A percentile compares a stretch with the other conserved stretches of the same genome.
These are phyloP conservation scores for Tuber brumale DNA, from an alignment of 495 filamentous ascomycete species.

Conservation along the genomic window DNA sequence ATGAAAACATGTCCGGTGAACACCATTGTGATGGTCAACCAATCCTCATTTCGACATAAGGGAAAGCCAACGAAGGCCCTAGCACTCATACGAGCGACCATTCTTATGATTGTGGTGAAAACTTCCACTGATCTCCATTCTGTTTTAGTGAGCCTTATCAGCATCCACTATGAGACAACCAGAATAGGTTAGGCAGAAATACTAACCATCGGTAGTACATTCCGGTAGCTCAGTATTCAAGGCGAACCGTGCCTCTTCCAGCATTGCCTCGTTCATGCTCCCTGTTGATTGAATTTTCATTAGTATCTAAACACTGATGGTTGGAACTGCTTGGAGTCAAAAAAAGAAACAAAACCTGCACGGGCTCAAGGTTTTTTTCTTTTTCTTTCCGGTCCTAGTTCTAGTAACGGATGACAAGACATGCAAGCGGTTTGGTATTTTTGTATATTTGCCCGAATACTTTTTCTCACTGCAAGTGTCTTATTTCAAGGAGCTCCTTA, in stretches of 20 bases:
- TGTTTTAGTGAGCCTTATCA: not conserved
- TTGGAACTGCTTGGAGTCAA: not conserved
- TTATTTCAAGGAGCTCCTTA: not conserved
- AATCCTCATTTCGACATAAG: constrained; percentile 52
- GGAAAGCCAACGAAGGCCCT: constrained; percentile 54
- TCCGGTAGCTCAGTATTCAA: constrained; percentile 15
- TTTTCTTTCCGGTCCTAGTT: not conserved
- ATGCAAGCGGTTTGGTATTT: not conserved
- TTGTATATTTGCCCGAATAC: not conserved
- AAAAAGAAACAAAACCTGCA: not conserved
- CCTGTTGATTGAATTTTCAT: constrained; percentile 12
- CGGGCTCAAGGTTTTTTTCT: not conserved
- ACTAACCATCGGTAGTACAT: constrained; percentile 9
- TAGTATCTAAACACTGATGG: not conserved
- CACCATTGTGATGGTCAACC: constrained; percentile 53
- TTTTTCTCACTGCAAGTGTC: not conserved
- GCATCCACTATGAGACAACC: not conserved
- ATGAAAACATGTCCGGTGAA: constrained; percentile 53
- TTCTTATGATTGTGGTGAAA: constrained; percentile 45
- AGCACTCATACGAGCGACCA: constrained; percentile 55
- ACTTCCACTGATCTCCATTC: constrained; percentile 47
- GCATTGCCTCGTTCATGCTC: constrained; percentile 13
- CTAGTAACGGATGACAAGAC: not conserved
- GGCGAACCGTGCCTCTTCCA: constrained; percentile 21
- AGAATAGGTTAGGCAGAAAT: not conserved